phyloP scores from a whole-genome alignment of 352 stramenopile genomes.

The Phytophthora foliorum region DNA sequence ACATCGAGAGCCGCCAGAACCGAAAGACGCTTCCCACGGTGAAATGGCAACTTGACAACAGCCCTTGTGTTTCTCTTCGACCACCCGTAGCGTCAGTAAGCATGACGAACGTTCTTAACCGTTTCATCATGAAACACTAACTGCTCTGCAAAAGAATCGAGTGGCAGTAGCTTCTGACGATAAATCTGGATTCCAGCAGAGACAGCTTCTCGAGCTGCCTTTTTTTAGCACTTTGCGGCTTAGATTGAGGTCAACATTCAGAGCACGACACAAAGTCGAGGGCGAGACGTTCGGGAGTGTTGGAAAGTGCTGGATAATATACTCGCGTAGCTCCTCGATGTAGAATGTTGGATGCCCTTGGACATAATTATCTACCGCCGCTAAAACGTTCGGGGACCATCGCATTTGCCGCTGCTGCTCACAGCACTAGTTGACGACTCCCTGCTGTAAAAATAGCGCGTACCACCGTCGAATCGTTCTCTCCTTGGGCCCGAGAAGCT shows the following conservation, averaged over 20 bases:
- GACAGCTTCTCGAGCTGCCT: slow-evolving; percentile 6
- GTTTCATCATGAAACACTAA: slow-evolving; percentile 10
- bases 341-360: neutral
- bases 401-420: neutral
- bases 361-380: neutral
- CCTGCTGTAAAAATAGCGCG: neutral
- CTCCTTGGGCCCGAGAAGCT: neutral
- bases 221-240: neutral
- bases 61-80: neutral
- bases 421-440: neutral
- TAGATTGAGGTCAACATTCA: slow-evolving; percentile 13
- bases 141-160: slow-evolving; percentile 1
- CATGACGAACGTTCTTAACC: neutral
- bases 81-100: neutral
- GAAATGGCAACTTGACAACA: slow-evolving; percentile 4
- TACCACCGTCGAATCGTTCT: neutral
- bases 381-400: neutral
- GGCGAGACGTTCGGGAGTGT: neutral
- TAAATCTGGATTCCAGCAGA: slow-evolving; percentile 12
- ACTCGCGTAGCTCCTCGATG: neutral
- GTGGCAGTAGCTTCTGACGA: slow-evolving; percentile 4
- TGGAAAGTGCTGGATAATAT: neutral
- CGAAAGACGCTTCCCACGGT: neutral
- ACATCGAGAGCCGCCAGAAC: neutral
- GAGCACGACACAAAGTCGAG: neutral